Percentiles rank a stretch among this genome's conserved stretches.
phyloP scores from a whole-genome alignment of 202 grass and related monocot genomes.

The Setaria italica region DNA sequence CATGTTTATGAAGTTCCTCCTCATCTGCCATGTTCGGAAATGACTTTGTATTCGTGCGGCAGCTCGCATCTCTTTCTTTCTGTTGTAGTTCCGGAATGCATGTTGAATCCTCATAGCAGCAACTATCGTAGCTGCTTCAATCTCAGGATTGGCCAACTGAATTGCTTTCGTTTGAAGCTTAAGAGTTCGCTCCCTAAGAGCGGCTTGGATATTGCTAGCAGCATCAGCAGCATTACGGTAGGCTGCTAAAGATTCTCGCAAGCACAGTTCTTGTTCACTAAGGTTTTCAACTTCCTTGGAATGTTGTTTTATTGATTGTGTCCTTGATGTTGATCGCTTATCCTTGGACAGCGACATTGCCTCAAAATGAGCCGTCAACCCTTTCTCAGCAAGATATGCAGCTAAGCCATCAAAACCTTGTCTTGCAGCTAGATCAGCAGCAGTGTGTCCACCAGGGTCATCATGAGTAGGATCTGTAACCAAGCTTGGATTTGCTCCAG shows the following conservation, averaged over 20 bases:
- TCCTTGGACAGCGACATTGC: conserved; percentile 78
- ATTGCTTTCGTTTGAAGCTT: conserved; percentile 90
- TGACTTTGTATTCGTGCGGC: conserved; percentile 91
- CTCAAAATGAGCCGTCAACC: conserved; percentile 84
- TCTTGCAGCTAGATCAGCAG: conserved; percentile 82
- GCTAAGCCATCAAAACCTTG: conserved; percentile 91
- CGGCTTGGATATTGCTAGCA: conserved; percentile 89
- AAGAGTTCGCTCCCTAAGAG: conserved; percentile 85
- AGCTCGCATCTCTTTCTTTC: conserved; percentile 87
- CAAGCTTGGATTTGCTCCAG: conserved; percentile 95
- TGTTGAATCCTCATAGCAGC: conserved; percentile 95
- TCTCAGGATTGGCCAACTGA: conserved; percentile 69
- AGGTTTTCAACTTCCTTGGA: conserved; percentile 61
- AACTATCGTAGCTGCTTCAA: conserved; percentile 81
- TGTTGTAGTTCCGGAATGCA: conserved; percentile 83
- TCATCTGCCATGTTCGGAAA: conserved; percentile 86
- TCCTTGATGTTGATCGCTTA: conserved; percentile 31
- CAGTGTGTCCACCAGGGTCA: conserved; percentile 67
- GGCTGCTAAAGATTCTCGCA: conserved; percentile 92
- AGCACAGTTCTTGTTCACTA: conserved; percentile 92
- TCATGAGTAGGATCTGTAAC: conserved; percentile 82
- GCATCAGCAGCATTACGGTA: conserved; percentile 97
- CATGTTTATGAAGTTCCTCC: conserved; percentile 75
- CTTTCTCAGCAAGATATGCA: conserved; percentile 90
- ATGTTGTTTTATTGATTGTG: conserved; percentile 45